Base-by-base conservation (phyloP, 768 basidiomycete genomes). In the Dacryopinax primogenitus region DNA sequence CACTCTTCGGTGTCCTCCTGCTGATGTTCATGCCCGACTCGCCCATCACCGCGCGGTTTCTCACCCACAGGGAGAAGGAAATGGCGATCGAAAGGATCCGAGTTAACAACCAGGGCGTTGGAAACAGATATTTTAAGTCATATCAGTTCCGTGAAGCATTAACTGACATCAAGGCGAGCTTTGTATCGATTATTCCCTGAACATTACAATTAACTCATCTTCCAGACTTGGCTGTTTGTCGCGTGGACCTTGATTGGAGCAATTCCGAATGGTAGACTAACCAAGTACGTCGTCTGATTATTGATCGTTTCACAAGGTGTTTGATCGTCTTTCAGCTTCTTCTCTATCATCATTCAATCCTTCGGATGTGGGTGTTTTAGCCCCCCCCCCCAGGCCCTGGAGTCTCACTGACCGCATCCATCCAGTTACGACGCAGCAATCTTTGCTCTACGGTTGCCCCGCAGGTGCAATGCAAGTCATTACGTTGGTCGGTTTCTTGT, bases 1-100 rank as follows among this genome's bases (percentile, higher is more conserved):
- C 79, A 34, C 71, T 75, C 37, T 73, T 71, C 65, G 77, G 75
- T 62, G 78, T 73, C 26, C 69, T 75, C 45, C 70, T 76, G n/a
- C 73, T 76, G 68, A 73, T 68, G 39, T 69, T 69, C 34, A 66
- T 70, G 62, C 68, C 71, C 16, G 69, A 71, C 33, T 69, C 66
- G 58, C 68, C 66, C 33, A 68, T 70, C 12, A 71, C 70, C 62
- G 74, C 72, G 65, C 72, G 72, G 33, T 74, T 72, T 67, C 66
- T 74, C 30, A 63, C 68, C 15, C 71, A 71, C 26, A 67, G 73
- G 62, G 71, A 74, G 66, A 47, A 72, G 39, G 58, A 70, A 15
- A 74, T 74, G 18, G 68, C 65, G 11, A 65, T 69, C 26, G 68
- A 69, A 45, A 41, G 68, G 2, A 35, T 69, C 32, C 35, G 68